Conservation (phyloP, 371 early-diverging fungal genomes). For the Mortierella sp. region DNA sequence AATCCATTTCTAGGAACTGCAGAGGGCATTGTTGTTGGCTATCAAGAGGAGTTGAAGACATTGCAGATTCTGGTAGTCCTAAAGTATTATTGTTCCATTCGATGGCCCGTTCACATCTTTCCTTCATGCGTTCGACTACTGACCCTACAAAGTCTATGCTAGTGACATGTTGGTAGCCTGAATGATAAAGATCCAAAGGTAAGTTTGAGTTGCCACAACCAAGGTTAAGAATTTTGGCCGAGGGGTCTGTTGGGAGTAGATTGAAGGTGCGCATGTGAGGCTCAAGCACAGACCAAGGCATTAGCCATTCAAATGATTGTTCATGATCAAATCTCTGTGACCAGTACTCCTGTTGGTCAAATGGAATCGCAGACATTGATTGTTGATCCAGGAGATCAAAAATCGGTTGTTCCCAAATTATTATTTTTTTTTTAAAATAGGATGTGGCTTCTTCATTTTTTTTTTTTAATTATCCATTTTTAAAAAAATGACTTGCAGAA, state of each 20-base stretch:
- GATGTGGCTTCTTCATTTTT: neutral
- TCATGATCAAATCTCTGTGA: slow-evolving; percentile 28
- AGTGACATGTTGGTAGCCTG: slow-evolving; percentile 32
- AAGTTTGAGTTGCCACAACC: slow-evolving; percentile 48
- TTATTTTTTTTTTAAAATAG: neutral
- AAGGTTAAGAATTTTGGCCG: slow-evolving; percentile 32
- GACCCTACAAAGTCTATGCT: slow-evolving; percentile 43
- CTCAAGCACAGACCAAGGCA: slow-evolving; percentile 43
- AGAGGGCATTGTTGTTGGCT: slow-evolving; percentile 27
- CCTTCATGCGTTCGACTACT: slow-evolving; percentile 40
- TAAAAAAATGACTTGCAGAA: slow-evolving; percentile 4
- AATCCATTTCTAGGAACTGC: slow-evolving; percentile 43
- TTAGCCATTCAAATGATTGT: slow-evolving; percentile 41
- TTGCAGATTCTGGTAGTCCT: neutral
- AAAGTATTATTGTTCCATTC: slow-evolving; percentile 16
- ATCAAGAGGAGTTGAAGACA: neutral
- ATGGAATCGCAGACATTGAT: slow-evolving; percentile 17
- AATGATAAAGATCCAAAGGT: slow-evolving; percentile 36
- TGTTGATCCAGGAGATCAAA: neutral
- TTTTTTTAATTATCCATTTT: neutral
- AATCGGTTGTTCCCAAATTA: neutral
- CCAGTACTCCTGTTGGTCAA: slow-evolving; percentile 45
- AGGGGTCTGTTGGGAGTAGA: slow-evolving; percentile 18
- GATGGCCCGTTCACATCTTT: slow-evolving; percentile 32
- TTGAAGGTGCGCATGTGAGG: slow-evolving; percentile 13